A percentile compares a stretch with the other conserved stretches of the same genome.
phyloP scores from a whole-genome alignment of 164 flowering plant species.

The Magnolia sinica region DNA sequence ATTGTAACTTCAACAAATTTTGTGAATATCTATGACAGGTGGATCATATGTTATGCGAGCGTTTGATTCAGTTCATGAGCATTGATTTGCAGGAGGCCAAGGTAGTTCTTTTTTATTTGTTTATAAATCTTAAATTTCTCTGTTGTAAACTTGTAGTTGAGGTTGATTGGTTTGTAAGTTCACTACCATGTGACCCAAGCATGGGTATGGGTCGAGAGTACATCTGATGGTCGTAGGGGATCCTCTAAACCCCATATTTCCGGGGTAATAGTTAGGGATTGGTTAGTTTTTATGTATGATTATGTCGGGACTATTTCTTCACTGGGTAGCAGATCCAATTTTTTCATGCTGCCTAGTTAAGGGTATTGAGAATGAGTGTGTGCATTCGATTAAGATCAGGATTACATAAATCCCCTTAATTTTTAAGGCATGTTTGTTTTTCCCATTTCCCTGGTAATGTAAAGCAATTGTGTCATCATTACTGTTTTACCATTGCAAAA shows the following conservation, averaged over 20 bases:
- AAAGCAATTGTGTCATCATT: too few species aligned
- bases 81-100: conserved; percentile 63
- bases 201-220: background rate
- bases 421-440: too few species aligned
- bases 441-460: too few species aligned
- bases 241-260: background rate
- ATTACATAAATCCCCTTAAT: too few species aligned
- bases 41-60: conserved; percentile 70
- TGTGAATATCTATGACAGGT: conserved; percentile 38
- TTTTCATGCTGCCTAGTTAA: background rate
- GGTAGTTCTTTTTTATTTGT: conserved; percentile 30
- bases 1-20: background rate
- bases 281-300: background rate
- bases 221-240: background rate
- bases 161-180: background rate
- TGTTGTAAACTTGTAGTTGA: background rate
- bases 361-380: background rate
- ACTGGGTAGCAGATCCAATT: too few species aligned
- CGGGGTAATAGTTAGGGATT: background rate
- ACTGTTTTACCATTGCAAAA: too few species aligned
- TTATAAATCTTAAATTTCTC: background rate
- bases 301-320: background rate
- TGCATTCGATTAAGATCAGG: background rate
- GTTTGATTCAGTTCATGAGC: conserved; percentile 49
- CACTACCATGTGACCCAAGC: background rate